Base-by-base conservation (phyloP, 148 eudicot genomes). In the Chenopodium berlandieri region DNA sequence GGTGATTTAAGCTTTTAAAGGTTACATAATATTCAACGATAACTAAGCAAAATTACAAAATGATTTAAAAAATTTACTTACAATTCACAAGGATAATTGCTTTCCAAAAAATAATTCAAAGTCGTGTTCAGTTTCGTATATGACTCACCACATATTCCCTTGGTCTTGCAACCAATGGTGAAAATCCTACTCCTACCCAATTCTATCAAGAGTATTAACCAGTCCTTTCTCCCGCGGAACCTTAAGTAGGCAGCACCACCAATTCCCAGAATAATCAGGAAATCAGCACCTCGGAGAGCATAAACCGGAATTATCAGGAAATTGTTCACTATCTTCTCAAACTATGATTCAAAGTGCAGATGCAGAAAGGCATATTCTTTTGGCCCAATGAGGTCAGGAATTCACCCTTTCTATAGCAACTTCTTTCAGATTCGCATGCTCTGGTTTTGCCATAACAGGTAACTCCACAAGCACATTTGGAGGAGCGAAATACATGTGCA, bases 401-500 rank as follows among this genome's bases (percentile, higher is more conserved):
- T 83, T 85, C 76, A 86, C 82, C 87, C 84, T 88, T 87, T 93
- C 97, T 30, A 86, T 90, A 34, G 89, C 75, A 73, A 92, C 92
- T 77, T 93, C 90, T 78, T 80, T 85, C 58, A 83, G 52, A 75
- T 73, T 85, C 71, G 91, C 89, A 30, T 89, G 84, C 37, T 78
- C 87, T 37, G 89, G 82, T 83, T 90, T 92, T 47, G 82, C 83
- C 2, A 83, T 44, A 30, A 78, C 73, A 62, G 99, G 92, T 64
- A 91, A 80, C 81, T 94, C 97, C 58, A 94, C 77, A 77, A 96
- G 98, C 91, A 87, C 80, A 86, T 73, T 92, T 75, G 97, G 86
- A 82, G 99, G 97, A 17, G 99, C 93, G 75, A 96, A 96, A 76
- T 94, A 96, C 97, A 94, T 89, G 76, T 96, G 98, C 47, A 96